Evolutionary conservation across 768 basidiomycete species (phyloP).

Genomic region (Suillus occidentalis): DNA sequence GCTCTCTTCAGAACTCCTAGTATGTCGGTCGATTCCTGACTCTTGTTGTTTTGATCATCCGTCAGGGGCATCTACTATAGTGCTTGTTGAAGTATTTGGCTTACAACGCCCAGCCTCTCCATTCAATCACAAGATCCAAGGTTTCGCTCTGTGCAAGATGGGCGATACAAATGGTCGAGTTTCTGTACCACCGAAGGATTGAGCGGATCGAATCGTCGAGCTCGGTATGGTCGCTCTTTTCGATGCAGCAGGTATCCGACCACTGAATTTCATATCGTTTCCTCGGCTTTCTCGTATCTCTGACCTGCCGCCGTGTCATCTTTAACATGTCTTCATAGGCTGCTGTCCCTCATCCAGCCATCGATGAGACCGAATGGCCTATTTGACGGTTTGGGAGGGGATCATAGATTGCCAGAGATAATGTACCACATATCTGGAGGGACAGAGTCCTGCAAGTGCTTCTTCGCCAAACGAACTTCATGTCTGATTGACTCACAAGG

Average conservation of each 20-base stretch:
- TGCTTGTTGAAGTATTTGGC: constrained; percentile 27
- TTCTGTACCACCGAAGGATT: constrained; percentile 34
- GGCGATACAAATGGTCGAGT: constrained; percentile 29
- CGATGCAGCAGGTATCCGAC: constrained; percentile 34
- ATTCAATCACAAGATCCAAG: constrained; percentile 27
- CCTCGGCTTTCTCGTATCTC: constrained; percentile 18
- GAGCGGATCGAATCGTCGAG: constrained; percentile 32
- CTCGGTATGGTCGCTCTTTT: constrained; percentile 24
- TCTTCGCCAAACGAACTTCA: neutral
- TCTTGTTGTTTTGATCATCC: constrained; percentile 14
- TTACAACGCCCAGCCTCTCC: constrained; percentile 15
- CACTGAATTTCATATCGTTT: constrained; percentile 23
- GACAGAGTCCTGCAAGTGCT: neutral
- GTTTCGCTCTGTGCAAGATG: constrained; percentile 21
- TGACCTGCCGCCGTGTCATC: neutral
- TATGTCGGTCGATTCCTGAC: neutral
- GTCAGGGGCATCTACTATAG: constrained; percentile 21
- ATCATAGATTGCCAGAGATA: neutral
- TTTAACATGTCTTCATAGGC: neutral
- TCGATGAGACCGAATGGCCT: constrained; percentile 7
- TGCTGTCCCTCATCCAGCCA: constrained; percentile 5
- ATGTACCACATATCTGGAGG: neutral
- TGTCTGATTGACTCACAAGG: neutral
- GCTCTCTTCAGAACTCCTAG: neutral
- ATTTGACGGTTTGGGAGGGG: neutral